Conservation (phyloP, 2,329 filamentous ascomycete species). For the Ophiobolus disseminans region DNA sequence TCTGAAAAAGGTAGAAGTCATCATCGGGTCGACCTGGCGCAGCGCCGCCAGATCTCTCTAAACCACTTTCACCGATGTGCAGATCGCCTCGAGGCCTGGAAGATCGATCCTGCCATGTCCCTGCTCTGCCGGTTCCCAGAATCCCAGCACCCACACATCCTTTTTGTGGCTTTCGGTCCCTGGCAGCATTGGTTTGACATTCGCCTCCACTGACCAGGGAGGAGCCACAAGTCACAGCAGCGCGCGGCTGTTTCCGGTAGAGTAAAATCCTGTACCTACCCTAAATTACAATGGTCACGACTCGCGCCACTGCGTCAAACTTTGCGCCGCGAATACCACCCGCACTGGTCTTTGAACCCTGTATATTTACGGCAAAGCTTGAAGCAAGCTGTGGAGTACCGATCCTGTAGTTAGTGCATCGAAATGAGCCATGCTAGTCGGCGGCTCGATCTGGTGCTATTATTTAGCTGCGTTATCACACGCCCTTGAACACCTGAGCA, state of each 20-base stretch:
- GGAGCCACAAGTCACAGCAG: slow-evolving; percentile 28
- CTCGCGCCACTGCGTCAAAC: slow-evolving; percentile 27
- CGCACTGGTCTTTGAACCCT: slow-evolving; percentile 28
- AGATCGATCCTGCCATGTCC: slow-evolving; percentile 34
- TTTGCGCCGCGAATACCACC: slow-evolving; percentile 25
- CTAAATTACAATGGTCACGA: slow-evolving; percentile 36
- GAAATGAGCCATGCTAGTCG: slow-evolving; percentile 33
- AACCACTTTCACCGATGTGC: slow-evolving; percentile 25
- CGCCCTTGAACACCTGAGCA: slow-evolving; percentile 29
- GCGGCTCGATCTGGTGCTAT: slow-evolving; percentile 39
- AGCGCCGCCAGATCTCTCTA: slow-evolving; percentile 40
- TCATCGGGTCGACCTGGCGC: slow-evolving; percentile 25
- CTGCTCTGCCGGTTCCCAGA: slow-evolving; percentile 22
- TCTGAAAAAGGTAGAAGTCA: slow-evolving; percentile 38
- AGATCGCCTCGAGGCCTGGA: slow-evolving; percentile 38
- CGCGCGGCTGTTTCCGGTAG: slow-evolving; percentile 33
- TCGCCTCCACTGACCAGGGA: slow-evolving; percentile 31
- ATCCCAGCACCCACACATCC: slow-evolving; percentile 27
- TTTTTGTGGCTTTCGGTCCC: slow-evolving; percentile 28
- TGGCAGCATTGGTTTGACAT: slow-evolving; percentile 25
- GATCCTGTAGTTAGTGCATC: slow-evolving; percentile 33
- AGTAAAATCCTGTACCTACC: slow-evolving; percentile 32
- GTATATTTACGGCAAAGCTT: slow-evolving; percentile 34
- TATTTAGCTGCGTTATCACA: slow-evolving; percentile 41
- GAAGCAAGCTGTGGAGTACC: slow-evolving; percentile 39